phyloP scores from a whole-genome alignment of 768 basidiomycete genomes.

The Neoboletus subvelutipes region DNA sequence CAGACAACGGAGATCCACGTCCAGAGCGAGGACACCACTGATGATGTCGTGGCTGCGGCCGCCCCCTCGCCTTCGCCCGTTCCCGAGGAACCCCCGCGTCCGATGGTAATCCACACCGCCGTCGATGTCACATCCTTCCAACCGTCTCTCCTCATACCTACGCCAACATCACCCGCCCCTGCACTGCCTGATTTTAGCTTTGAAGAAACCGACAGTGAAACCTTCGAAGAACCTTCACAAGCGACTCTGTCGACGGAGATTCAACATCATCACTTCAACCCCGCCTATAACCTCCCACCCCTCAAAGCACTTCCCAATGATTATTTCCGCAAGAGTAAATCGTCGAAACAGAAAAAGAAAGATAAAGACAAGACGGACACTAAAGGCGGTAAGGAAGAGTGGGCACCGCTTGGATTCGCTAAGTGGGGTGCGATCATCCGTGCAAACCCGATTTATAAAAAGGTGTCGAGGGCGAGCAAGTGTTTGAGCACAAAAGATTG shows the following conservation, averaged over 20 bases:
- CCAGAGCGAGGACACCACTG: neutral
- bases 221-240: constrained; percentile 17
- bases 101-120: constrained; percentile 26
- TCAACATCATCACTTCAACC: constrained; percentile 41
- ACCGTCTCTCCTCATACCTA: constrained; percentile 35
- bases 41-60: neutral
- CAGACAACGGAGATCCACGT: neutral
- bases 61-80: neutral
- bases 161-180: constrained; percentile 36
- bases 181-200: constrained; percentile 34
- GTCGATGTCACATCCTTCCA: constrained; percentile 30
- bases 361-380: constrained; percentile 50
- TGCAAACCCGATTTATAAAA: constrained; percentile 75
- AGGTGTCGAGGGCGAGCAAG: constrained; percentile 68
- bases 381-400: constrained; percentile 60
- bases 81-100: constrained; percentile 5
- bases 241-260: constrained; percentile 16
- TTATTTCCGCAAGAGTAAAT: constrained; percentile 49
- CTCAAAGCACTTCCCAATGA: constrained; percentile 55
- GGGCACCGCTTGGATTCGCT: constrained; percentile 60
- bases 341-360: constrained; percentile 50
- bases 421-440: constrained; percentile 74
- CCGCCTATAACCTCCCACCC: constrained; percentile 54
- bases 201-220: constrained; percentile 30
- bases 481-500: constrained; percentile 80